phyloP scores from a whole-genome alignment of 2,329 filamentous ascomycete species.

The Akanthomyces lecanii region DNA sequence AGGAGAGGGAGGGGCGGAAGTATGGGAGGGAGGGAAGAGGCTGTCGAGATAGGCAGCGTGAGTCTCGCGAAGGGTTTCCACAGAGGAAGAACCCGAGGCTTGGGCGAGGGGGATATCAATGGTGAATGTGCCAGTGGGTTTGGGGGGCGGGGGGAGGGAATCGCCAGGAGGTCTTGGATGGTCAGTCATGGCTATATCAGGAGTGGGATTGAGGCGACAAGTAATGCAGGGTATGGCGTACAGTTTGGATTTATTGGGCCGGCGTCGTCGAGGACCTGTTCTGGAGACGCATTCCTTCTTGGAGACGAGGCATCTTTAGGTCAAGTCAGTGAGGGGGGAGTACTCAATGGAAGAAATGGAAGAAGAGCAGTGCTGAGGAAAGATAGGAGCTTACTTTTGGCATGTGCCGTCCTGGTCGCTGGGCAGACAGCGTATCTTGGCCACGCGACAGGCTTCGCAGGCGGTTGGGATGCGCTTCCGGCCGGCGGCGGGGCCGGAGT shows the following conservation, averaged over 20 bases:
- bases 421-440: constrained; percentile 10
- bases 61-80: constrained; percentile 40
- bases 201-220: not conserved
- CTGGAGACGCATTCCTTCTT: constrained; percentile 52
- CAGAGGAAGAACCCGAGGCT: constrained; percentile 31
- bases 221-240: constrained; percentile 22
- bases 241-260: constrained; percentile 41
- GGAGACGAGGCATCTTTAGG: constrained; percentile 45
- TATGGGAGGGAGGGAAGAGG: constrained; percentile 32
- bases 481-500: not conserved
- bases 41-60: constrained; percentile 42
- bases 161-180: constrained; percentile 15
- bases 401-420: constrained; percentile 9
- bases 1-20: constrained; percentile 17
- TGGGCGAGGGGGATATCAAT: constrained; percentile 48
- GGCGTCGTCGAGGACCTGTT: constrained; percentile 46
- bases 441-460: constrained; percentile 12
- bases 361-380: not conserved
- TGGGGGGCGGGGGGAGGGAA: constrained; percentile 29
- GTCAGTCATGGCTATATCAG: not conserved
- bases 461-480: constrained; percentile 11
- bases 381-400: not conserved
- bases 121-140: constrained; percentile 47
- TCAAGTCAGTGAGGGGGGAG: not conserved
- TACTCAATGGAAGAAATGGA: not conserved